Base-by-base conservation (phyloP, 2,329 filamentous ascomycete genomes). In the Colletotrichum camelliae region DNA sequence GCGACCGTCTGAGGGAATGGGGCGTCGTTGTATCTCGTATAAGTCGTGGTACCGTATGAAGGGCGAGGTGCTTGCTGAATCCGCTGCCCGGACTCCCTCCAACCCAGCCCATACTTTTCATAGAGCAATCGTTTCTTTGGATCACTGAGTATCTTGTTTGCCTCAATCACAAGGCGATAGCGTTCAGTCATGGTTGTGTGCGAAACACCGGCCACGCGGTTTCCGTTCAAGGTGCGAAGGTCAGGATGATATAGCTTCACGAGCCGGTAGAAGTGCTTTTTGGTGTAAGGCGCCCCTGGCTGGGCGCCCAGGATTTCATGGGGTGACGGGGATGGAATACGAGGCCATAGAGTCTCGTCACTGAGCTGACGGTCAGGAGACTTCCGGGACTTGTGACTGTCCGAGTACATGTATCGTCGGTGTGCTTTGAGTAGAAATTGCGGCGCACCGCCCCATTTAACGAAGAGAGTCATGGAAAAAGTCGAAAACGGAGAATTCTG, bases 201-300 rank as follows among this genome's bases (percentile, higher is more conserved):
- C 2, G 71, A 55, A 29, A 75, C 9, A 16, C 13, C 29, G 3
- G 6, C 15, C 15, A 35, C 4, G 29, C 5, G 15, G 12, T n/a
- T 18, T 7, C 35, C 37, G 55, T 68, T 68, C 2, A 61, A 10
- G 29, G 33, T 33, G 16, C 55, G 43, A 27, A 78, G 69, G 48
- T 79, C 78, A 1, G 78, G 78, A n/a, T 79, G 78, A 39, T 79
- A 79, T 13, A 77, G 29, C 70, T 79, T 79, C 29, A 78, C 78
- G 9, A 79, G 72, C 18, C 39, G 69, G 57, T 77, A 67, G 55
- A 79, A 79, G 4, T 24, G 31, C 24, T 48, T 66, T 68, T 79
- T 79, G 21, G 76, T 71, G 60, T 79, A 79, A 12, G 72, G 67
- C 5, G 12, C 24, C 7, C 67, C 70, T 4, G 57, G 31, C 12